A percentile compares a stretch with the other conserved stretches of the same genome.
Evolutionary conservation across 1,139 yeast genomes (phyloP).

Genomic region (Arxiozyma telluris): DNA sequence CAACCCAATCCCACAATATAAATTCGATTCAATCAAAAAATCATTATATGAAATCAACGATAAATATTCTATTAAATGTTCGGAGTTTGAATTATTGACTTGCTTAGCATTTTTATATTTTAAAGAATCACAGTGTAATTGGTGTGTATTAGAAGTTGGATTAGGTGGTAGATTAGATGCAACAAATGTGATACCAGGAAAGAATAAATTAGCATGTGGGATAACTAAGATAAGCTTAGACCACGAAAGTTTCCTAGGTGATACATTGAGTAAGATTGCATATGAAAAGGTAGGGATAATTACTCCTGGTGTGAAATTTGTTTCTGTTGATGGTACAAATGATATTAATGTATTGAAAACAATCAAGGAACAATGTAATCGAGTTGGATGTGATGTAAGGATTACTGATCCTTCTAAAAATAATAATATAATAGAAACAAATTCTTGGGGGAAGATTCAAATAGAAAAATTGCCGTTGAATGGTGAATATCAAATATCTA

Average conservation of each 20-base stretch:
- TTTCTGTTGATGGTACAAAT: slow-evolving; percentile 69
- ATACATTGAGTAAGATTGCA: slow-evolving; percentile 56
- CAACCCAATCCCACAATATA: slow-evolving; percentile 39
- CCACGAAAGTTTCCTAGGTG: slow-evolving; percentile 69
- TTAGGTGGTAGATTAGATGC: slow-evolving; percentile 85
- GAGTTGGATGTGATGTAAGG: slow-evolving; percentile 19
- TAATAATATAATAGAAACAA: slow-evolving; percentile 14
- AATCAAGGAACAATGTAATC: slow-evolving; percentile 24
- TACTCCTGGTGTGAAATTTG: slow-evolving; percentile 44
- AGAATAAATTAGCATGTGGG: slow-evolving; percentile 49
- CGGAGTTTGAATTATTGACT: slow-evolving; percentile 80
- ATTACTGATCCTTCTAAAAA: slow-evolving; percentile 25
- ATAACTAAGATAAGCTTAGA: slow-evolving; percentile 81
- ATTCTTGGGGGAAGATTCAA: slow-evolving; percentile 31
- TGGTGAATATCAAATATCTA: slow-evolving; percentile 66
- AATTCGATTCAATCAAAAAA: slow-evolving; percentile 40
- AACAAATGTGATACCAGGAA: slow-evolving; percentile 53
- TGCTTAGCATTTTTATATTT: slow-evolving; percentile 78
- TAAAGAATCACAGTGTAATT: slow-evolving; percentile 45
- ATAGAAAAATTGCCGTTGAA: slow-evolving; percentile 38
- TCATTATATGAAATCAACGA: slow-evolving; percentile 31
- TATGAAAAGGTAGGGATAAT: slow-evolving; percentile 77
- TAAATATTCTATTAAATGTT: slow-evolving; percentile 46
- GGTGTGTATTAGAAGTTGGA: slow-evolving; percentile 84
- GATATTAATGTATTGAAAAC: slow-evolving; percentile 41